Evolutionary conservation across 2,329 filamentous ascomycete genomes (phyloP).

Genomic region (Xylaria sp.): DNA sequence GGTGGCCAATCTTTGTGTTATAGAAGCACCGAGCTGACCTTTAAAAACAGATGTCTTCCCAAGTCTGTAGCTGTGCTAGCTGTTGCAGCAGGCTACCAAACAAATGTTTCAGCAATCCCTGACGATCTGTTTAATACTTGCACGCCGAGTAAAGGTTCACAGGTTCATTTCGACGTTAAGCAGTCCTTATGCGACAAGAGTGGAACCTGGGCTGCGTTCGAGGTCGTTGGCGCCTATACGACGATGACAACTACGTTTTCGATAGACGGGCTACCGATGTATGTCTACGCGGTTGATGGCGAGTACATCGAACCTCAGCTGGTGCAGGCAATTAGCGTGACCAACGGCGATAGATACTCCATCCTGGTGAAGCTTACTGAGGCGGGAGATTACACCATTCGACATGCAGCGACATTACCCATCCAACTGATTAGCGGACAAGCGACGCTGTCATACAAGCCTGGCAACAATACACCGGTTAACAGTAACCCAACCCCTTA

Average conservation of each 20-base stretch:
- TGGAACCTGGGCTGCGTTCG: conserved; percentile 51
- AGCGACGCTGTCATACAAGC: conserved; percentile 18
- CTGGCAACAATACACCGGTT: neutral
- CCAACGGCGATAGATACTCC: conserved; percentile 66
- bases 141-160: neutral
- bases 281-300: conserved; percentile 66
- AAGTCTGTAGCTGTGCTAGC: neutral
- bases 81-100: neutral
- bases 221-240: conserved; percentile 64
- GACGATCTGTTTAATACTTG: neutral
- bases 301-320: conserved; percentile 64
- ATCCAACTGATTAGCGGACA: conserved; percentile 24
- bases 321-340: conserved; percentile 59
- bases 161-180: neutral
- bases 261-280: conserved; percentile 65
- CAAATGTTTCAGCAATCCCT: neutral
- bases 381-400: conserved; percentile 64
- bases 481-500: neutral
- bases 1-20: neutral
- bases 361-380: conserved; percentile 61
- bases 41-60: neutral
- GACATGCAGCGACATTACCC: conserved; percentile 53
- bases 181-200: neutral
- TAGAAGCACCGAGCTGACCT: neutral
- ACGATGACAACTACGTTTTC: conserved; percentile 59